These are phyloP conservation scores for Amauroascus niger DNA, from an alignment of 2,329 filamentous ascomycete species.

Conservation along the genomic window DNA sequence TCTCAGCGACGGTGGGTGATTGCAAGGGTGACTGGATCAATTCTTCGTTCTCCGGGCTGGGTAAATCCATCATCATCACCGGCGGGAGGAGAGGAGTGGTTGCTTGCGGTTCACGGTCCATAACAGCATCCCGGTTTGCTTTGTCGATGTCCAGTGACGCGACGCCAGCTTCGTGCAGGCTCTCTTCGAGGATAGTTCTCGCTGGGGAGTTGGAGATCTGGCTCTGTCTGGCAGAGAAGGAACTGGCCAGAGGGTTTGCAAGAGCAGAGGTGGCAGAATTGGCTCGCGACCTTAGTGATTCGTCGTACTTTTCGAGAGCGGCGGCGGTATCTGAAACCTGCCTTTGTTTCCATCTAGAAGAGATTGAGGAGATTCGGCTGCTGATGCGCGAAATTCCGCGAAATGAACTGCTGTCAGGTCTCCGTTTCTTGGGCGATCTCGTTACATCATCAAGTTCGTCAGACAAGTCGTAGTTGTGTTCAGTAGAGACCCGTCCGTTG, in stretches of 20 bases:
- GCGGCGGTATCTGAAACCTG: slow-evolving; percentile 30
- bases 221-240: slow-evolving; percentile 40
- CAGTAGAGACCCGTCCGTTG: slow-evolving; percentile 24
- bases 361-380: slow-evolving; percentile 63
- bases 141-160: slow-evolving; percentile 46
- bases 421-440: slow-evolving; percentile 48
- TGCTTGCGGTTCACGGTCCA: slow-evolving; percentile 54
- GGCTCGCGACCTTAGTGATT: slow-evolving; percentile 33
- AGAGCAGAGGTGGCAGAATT: slow-evolving; percentile 36
- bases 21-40: slow-evolving; percentile 71
- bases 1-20: slow-evolving; percentile 67
- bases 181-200: slow-evolving; percentile 53
- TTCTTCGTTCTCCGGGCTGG: slow-evolving; percentile 41
- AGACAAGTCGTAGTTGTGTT: slow-evolving; percentile 42
- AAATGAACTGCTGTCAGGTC: slow-evolving; percentile 39
- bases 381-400: slow-evolving; percentile 55
- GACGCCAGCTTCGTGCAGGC: slow-evolving; percentile 40
- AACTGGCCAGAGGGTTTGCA: slow-evolving; percentile 28
- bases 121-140: slow-evolving; percentile 41
- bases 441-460: slow-evolving; percentile 53
- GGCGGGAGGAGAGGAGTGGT: slow-evolving; percentile 80
- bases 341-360: slow-evolving; percentile 37
- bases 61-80: slow-evolving; percentile 57
- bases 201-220: slow-evolving; percentile 53
- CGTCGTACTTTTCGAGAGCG: slow-evolving; percentile 23